Base-by-base conservation (phyloP, 371 early-diverging fungal species). In the Catenaria anguillulae region DNA sequence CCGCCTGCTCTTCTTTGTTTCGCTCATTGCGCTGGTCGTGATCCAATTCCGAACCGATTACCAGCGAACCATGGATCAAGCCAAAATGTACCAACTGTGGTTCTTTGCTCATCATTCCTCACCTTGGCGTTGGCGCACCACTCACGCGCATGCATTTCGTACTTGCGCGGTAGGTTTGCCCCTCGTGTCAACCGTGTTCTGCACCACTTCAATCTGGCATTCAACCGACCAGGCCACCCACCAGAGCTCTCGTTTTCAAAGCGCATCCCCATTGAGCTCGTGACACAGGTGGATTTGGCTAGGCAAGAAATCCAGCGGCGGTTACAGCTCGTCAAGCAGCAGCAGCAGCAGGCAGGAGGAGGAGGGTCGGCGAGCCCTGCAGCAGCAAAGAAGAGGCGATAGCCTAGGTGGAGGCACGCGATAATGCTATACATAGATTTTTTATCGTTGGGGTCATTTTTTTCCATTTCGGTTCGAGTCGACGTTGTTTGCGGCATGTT, bases 61-160 rank as follows among this genome's bases (percentile, higher is more conserved):
- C 29, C 40, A 24, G 36, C 45, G 40, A 13, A 58, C 59, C 40
- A 19, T 58, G 34, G 43, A 58, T 23, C 59, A 58, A 45, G 59
- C 59, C 13, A n/a, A 23, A n/a, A 58, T 43, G 59, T 56, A 56
- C 40, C 24, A 5, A 19, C 33, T 19, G 4, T 19, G 12, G 4
- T n/a, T 24, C 3, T n/a, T 3, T 19, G n/a, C n/a, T n/a, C n/a
- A n/a, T n/a, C n/a, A n/a, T n/a, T n/a, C n/a, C n/a, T n/a, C n/a
- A 4, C 24, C 21, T 48, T 45, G 8, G 21, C 21, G 24, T 24
- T 19, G 2, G n/a, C 0, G 4, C n/a, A n/a, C n/a, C n/a, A n/a
- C n/a, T n/a, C n/a, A n/a, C n/a, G n/a, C n/a, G n/a, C n/a, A n/a
- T n/a, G n/a, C n/a, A n/a, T n/a, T n/a, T n/a, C n/a, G n/a, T n/a